Base-by-base conservation (phyloP, 2,329 filamentous ascomycete genomes). In the Emergomyces pasteurianus region DNA sequence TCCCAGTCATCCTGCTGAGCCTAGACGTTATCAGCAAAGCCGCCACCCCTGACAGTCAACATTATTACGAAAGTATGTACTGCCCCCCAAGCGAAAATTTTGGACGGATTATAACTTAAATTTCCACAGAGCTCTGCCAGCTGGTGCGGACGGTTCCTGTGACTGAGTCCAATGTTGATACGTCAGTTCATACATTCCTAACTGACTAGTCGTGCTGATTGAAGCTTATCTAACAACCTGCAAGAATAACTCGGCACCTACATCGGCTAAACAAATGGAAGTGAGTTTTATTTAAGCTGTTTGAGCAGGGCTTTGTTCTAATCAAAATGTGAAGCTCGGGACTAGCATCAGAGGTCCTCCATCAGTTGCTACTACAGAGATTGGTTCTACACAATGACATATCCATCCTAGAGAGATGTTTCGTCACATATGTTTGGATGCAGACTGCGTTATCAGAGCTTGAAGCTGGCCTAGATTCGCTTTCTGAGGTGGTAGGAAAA, bases 351-450 rank as follows among this genome's bases (percentile, higher is more conserved):
- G 71, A 75, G 7, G 74, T 83, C 0, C 74, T 95, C 2, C 84
- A 88, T 58, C 78, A 85, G 9, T 79, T 95, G 38, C 77, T 95
- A 7, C 71, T 76, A 14, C 72, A 78, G n/a, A 78, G 83, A 31
- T 70, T 91, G 28, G 65, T 84, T 63, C 66, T 75, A 61, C 73
- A 78, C 59, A 77, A 76, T 3, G 79, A 80, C 3, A 64, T 73
- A 1, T 76, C 78, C 2, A 90, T 86, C 85, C 77, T 90, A 38
- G 89, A 92, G 62, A 87, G 83, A 66, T 79, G 82, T 0, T 71
- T 91, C 12, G 78, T 95, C 21, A 84, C 83, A 6, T 81, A 88
- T 2, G 75, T 90, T 5, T 87, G 85, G 80, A 83, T 90, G 69
- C 76, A 79, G 6, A 84, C 82, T 0, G 77, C 76, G 59, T 78